phyloP scores from a whole-genome alignment of 1,139 yeast genomes.

The Kodamaea sp. region DNA sequence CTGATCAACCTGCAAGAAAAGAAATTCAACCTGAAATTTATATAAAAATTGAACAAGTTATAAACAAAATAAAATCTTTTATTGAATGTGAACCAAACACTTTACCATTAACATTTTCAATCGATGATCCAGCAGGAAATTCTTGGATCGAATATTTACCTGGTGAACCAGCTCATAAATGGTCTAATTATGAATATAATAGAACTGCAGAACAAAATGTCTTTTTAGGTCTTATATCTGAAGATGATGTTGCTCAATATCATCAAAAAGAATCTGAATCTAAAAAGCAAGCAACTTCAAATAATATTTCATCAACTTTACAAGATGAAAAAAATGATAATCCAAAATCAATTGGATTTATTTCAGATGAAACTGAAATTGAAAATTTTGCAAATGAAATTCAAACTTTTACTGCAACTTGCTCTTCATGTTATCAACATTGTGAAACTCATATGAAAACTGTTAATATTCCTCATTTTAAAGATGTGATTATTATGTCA shows the following conservation, averaged over 20 bases:
- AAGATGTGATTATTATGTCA: conserved; percentile 95
- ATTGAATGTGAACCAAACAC: conserved; percentile 62
- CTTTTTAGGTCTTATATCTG: conserved; percentile 78
- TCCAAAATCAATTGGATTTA: conserved; percentile 48
- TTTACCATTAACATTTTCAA: conserved; percentile 72
- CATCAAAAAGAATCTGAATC: conserved; percentile 38
- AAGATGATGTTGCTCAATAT: conserved; percentile 65
- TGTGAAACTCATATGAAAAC: conserved; percentile 96
- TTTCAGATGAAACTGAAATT: conserved; percentile 71
- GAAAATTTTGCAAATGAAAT: conserved; percentile 86
- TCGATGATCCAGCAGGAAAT: conserved; percentile 96
- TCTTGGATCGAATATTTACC: conserved; percentile 94
- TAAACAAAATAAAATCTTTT: conserved; percentile 54
- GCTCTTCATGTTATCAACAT: conserved; percentile 80
- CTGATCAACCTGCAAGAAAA: conserved; percentile 80
- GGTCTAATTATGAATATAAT: conserved; percentile 81
- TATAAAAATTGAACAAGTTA: conserved; percentile 69
- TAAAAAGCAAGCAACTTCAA: conserved; percentile 36
- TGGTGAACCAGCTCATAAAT: conserved; percentile 83
- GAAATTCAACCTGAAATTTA: conserved; percentile 68
- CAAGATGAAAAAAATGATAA: conserved; percentile 26
- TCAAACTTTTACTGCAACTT: conserved; percentile 87
- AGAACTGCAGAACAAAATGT: conserved; percentile 90
- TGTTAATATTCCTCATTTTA: conserved; percentile 95
- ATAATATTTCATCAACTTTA: conserved; percentile 28